Evolutionary conservation across 164 flowering plant genomes (phyloP), one percentile per base, ranked within the genome.

Genomic region (Vitis rotundifolia): DNA sequence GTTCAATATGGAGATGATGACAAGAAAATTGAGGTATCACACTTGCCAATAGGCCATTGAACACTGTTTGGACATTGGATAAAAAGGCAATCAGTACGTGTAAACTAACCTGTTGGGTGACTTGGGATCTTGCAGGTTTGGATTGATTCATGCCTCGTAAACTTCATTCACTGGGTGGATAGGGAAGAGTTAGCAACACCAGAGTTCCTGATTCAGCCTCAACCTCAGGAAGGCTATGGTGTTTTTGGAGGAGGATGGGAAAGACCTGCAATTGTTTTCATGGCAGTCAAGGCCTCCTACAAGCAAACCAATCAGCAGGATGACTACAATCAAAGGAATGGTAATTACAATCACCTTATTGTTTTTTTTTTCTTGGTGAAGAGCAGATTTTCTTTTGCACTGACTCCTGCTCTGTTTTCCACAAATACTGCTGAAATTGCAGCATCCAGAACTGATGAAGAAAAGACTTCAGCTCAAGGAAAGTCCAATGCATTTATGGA

Each of bases 211-310:
- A 77, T 73, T 22, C 86, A 65, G 29, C 90, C 94, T 31, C 85
- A 77, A 65, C 88, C 71, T 0, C 80, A 80, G 55, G 71, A 80
- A 53, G 91, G 81, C 7, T 73, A 84, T 69, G 94, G 94, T 0
- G 76, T 89, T 18, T 89, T 81, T 70, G 90, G 91, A 57, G 89
- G 88, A 59, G 90, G 90, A 14, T 89, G 91, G 94, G 87, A 86
- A 73, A 86, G 83, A 44, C 91, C 90, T 47, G 66, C 82, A 53
- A 78, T 86, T 68, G 88, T 87, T 28, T 87, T 87, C 73, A 68
- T 66, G 76, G 91, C 88, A 51, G 91, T 90, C 22, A 75, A 87
- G 68, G 54, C 82, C 73, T 87, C 85, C 77, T 75, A 51, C 62
- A 89, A 86, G 78, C 81, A 79, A 59, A 71, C 74, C 48, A 59